Percentiles rank a stretch among this genome's conserved stretches.
Conservation (phyloP, 495 filamentous ascomycete species). For the Symbiotaphrina buchneri region DNA sequence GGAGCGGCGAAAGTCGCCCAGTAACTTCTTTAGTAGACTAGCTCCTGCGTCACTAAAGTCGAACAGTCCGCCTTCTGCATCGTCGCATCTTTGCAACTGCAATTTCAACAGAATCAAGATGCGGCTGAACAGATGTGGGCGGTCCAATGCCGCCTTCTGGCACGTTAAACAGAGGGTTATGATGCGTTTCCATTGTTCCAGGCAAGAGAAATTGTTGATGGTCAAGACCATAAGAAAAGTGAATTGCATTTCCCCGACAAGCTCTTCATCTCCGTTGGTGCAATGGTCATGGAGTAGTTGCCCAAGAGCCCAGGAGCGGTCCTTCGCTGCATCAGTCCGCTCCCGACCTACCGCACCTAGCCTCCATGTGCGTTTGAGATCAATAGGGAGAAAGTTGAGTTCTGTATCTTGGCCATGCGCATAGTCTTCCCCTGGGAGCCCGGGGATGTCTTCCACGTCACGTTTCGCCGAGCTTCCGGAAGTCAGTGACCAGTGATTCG, state of each 20-base stretch:
- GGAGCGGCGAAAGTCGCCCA: constrained; percentile 7
- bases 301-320: constrained; percentile 46
- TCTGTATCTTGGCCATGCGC: constrained; percentile 10
- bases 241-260: constrained; percentile 79
- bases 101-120: constrained; percentile 39
- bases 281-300: constrained; percentile 21
- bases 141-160: constrained; percentile 28
- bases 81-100: constrained; percentile 49
- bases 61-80: constrained; percentile 38
- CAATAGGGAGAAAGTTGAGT: constrained; percentile 29
- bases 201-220: constrained; percentile 64
- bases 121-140: constrained; percentile 31
- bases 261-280: constrained; percentile 12
- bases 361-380: constrained; percentile 38
- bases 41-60: constrained; percentile 17
- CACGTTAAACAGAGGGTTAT: constrained; percentile 50
- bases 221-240: constrained; percentile 61
- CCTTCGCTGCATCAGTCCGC: constrained; percentile 45
- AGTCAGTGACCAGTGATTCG: constrained; percentile 26
- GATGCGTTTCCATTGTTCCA: constrained; percentile 74
- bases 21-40: neutral
- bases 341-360: constrained; percentile 46
- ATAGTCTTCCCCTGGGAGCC: constrained; percentile 10
- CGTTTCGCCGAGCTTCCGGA: constrained; percentile 20
- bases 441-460: constrained; percentile 19